Evolutionary conservation across 768 basidiomycete genomes (phyloP), one percentile per base, ranked within the genome.

Genomic region (Amanita rimosa): DNA sequence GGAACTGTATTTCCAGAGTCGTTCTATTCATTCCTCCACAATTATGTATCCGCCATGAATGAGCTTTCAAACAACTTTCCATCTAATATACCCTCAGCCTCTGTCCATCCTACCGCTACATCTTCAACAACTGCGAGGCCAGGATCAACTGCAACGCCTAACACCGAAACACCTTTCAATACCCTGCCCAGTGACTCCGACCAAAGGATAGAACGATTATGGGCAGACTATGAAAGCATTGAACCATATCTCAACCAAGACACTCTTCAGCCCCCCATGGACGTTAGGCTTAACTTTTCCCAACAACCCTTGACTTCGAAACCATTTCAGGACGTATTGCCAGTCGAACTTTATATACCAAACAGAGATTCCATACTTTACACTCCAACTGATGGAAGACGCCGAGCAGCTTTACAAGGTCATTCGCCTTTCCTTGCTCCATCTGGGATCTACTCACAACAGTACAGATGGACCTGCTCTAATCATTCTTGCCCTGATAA

Each of bases 11-110:
- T 98, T 54, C 93, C 95, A 0, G 91, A 94, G 57, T 81, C 79
- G 26, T 98, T 98, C 64, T 97, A 96, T 66, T 85, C 91, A 2
- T 97, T 95, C 67, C 73, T 98, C 8, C 87, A 94, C 61, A 87
- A 86, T 56, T 97, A 96, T 55, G 76, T 89, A 49, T 75, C 82
- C 3, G 82, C 89, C 1, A 70, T 89, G 55, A 85, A 85, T 60
- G 86, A 91, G 52, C 68, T 79, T 10, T 70, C 79, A 2, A 57
- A 71, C 13, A 63, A 69, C 24, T 34, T 49, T 34, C 8, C 41
- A 1, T 43, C 40, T 17, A 49, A 49, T 1, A 63, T 73, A 0
- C 69, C 76, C 2, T 74, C 75, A 50, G 50, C 67, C 8, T 57
- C 67, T 1, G 54, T 61, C 3, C 55, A 66, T 5, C 55, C 64